phyloP scores from a whole-genome alignment of 352 stramenopile species.

The Phytophthora vignae region DNA sequence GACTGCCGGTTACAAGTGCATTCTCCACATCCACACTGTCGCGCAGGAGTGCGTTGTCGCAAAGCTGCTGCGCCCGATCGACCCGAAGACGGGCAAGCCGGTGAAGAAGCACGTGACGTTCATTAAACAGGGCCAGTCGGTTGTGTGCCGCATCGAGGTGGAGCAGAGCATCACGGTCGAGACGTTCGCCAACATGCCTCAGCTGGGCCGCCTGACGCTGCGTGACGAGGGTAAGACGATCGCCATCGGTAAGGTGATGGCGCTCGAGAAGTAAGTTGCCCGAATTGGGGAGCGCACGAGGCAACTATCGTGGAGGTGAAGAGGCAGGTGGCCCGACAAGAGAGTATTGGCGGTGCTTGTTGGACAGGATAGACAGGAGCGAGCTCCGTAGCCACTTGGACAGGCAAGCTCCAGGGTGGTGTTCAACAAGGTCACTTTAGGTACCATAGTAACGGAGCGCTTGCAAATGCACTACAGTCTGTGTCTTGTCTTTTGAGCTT shows the following conservation, averaged over 20 bases:
- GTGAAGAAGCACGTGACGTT: conserved; percentile 95
- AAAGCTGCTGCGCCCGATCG: conserved; percentile 92
- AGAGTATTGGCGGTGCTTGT: not conserved
- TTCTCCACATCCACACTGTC: conserved; percentile 98
- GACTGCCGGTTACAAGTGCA: conserved; percentile 97
- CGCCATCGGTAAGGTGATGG: conserved; percentile 98
- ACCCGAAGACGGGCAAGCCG: conserved; percentile 91
- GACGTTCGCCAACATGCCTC: conserved; percentile 94
- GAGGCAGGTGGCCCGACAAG: not conserved
- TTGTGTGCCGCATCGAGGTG: conserved; percentile 95
- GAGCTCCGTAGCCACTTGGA: not conserved
- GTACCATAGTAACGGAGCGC: not conserved
- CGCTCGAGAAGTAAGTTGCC: conserved; percentile 85
- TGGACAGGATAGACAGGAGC: not conserved
- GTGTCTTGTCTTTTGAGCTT: not conserved
- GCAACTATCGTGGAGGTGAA: not conserved
- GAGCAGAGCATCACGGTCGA: conserved; percentile 95
- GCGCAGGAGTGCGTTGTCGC: conserved; percentile 95
- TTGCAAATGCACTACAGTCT: not conserved
- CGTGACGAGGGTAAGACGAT: conserved; percentile 99
- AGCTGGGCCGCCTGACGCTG: conserved; percentile 98
- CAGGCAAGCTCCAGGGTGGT: not conserved
- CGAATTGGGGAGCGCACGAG: not conserved
- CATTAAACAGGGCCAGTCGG: conserved; percentile 95
- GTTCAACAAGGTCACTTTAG: not conserved